These are phyloP conservation scores for Suillus spraguei DNA, from an alignment of 768 basidiomycete species.

Conservation along the genomic window DNA sequence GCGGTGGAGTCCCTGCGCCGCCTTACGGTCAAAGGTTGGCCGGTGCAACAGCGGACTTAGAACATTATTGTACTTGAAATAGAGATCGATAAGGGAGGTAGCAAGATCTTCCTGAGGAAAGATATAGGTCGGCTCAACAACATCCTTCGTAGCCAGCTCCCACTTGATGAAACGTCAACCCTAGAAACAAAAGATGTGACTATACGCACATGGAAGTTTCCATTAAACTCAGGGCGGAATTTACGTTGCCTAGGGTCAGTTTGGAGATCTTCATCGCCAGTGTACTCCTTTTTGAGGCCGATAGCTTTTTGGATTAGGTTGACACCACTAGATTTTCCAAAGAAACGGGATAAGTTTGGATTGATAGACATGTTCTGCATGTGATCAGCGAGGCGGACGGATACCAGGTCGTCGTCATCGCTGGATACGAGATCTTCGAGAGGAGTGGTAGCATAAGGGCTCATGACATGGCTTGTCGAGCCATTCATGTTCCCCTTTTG, in stretches of 20 bases:
- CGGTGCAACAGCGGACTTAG: conserved; percentile 72
- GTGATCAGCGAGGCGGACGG: conserved; percentile 25
- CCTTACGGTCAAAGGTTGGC: conserved; percentile 59
- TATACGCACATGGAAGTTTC: conserved; percentile 32
- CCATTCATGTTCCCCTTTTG: conserved; percentile 19
- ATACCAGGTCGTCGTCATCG: conserved; percentile 30
- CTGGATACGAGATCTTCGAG: conserved; percentile 28
- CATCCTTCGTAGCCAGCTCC: conserved; percentile 26
- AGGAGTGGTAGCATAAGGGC: conserved; percentile 10
- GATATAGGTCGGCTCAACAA: conserved; percentile 32
- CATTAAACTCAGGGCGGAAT: conserved; percentile 25
- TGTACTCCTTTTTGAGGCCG: conserved; percentile 59
- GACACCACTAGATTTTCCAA: conserved; percentile 45
- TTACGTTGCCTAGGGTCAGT: conserved; percentile 10
- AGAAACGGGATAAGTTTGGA: conserved; percentile 28
- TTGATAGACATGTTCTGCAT: conserved; percentile 25
- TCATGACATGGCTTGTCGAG: conserved; percentile 18
- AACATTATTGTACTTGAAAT: conserved; percentile 62
- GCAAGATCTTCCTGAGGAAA: conserved; percentile 59
- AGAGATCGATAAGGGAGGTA: conserved; percentile 55
- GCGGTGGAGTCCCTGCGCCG: conserved; percentile 52
- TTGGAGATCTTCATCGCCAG: conserved; percentile 36
- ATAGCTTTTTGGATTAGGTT: conserved; percentile 49
- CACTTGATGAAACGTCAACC: conserved; percentile 21
- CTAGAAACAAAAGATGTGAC: conserved; percentile 1